A percentile compares a stretch with the other conserved stretches of the same genome.
Evolutionary conservation across 202 grass and related monocot species (phyloP).

Genomic region (Hordeum pubiflorum): DNA sequence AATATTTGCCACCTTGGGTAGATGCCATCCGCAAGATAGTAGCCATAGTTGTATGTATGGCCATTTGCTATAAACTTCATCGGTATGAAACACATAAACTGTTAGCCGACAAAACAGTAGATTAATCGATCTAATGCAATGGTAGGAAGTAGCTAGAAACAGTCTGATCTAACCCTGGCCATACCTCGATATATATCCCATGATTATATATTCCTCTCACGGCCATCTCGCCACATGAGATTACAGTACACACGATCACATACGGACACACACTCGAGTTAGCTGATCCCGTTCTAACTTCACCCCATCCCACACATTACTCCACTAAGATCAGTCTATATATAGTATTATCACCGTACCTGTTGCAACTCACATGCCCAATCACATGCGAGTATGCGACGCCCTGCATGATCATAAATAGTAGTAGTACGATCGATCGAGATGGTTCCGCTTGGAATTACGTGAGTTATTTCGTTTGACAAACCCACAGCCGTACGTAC

Average conservation of each 20-base stretch:
- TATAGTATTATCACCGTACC: not conserved
- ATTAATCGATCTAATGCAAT: not conserved
- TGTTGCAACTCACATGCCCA: not conserved
- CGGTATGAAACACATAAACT: too few species aligned
- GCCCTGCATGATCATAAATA: not conserved
- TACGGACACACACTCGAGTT: constrained; percentile 10
- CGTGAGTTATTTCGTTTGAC: not conserved
- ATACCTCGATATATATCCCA: not conserved
- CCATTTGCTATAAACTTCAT: too few species aligned
- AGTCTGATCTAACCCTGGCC: not conserved
- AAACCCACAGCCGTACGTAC: not conserved
- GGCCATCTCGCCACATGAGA: not conserved
- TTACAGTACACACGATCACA: not conserved
- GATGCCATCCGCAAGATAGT: too few species aligned
- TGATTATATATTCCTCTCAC: not conserved
- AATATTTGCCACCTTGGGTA: too few species aligned
- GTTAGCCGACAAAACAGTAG: not conserved
- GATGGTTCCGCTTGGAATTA: not conserved
- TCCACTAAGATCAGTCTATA: not conserved
- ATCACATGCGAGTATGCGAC: not conserved
- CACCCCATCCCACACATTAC: not conserved
- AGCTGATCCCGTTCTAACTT: not conserved
- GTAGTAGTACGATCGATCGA: not conserved
- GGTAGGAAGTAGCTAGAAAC: not conserved
- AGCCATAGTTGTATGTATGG: too few species aligned